A percentile compares a stretch with the other conserved stretches of the same genome.
Evolutionary conservation across 495 filamentous ascomycete genomes (phyloP).

Genomic region (Penicillium dipodomyicola): DNA sequence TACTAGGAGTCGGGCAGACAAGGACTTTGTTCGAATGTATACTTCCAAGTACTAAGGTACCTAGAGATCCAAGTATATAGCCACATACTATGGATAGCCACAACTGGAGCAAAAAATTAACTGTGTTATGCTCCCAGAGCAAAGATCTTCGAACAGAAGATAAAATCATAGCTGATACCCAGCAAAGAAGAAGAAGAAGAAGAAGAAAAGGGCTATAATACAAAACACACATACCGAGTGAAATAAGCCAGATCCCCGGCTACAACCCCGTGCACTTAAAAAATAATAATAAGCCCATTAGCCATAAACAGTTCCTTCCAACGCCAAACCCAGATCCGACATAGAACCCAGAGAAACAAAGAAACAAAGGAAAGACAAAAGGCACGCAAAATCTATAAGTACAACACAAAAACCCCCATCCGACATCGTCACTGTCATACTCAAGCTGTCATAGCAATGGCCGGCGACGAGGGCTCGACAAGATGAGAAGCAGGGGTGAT

Average conservation of each 20-base stretch:
- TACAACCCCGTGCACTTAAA: slow-evolving; percentile 3
- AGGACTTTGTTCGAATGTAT: slow-evolving; percentile 2
- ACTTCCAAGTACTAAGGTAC: neutral
- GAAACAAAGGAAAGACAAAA: neutral
- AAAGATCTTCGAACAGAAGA: neutral
- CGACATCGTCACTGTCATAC: slow-evolving; percentile 6
- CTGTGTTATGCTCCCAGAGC: neutral
- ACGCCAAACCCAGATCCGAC: slow-evolving; percentile 3
- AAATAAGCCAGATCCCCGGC: slow-evolving; percentile 1
- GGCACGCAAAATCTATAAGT: neutral
- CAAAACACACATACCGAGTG: slow-evolving; percentile 1
- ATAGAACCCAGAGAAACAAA: neutral
- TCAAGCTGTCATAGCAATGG: slow-evolving; percentile 27
- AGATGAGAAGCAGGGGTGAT: slow-evolving; percentile 41
- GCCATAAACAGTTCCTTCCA: neutral
- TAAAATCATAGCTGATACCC: neutral
- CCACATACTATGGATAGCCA: neutral
- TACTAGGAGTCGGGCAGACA: slow-evolving; percentile 3
- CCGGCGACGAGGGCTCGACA: slow-evolving; percentile 46
- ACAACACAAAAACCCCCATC: neutral
- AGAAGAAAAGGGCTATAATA: slow-evolving; percentile 6
- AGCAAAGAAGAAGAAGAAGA: neutral
- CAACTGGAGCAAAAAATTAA: neutral
- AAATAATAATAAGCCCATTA: neutral
- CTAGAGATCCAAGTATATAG: neutral